phyloP scores from a whole-genome alignment of 108 stramenopile genomes.

The Nitzschia sp. region DNA sequence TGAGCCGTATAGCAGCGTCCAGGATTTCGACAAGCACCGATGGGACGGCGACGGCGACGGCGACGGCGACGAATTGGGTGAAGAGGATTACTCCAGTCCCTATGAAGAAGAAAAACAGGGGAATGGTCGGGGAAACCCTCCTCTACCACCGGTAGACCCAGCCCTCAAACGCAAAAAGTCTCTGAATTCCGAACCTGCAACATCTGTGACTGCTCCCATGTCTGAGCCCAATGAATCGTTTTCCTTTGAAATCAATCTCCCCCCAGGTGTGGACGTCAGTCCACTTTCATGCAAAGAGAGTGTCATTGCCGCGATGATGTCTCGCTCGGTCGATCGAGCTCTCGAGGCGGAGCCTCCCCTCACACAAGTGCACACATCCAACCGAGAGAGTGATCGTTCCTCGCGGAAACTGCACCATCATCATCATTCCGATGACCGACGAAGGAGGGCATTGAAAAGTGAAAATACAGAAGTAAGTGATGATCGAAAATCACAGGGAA shows the following conservation, averaged over 20 bases:
- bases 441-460: neutral
- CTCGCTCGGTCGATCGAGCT: conserved; percentile 12
- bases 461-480: neutral
- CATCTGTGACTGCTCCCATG: conserved; percentile 9
- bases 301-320: conserved; percentile 20
- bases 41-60: conserved; percentile 1
- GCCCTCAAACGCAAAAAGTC: conserved; percentile 9
- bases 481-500: conserved; percentile 1
- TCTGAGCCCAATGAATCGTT: conserved; percentile 15
- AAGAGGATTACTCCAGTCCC: neutral
- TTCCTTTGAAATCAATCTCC: conserved; percentile 24
- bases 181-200: conserved; percentile 7
- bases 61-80: neutral
- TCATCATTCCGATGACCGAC: neutral
- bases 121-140: neutral
- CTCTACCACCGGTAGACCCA: neutral
- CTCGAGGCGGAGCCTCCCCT: conserved; percentile 5
- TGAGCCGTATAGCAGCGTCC: conserved; percentile 14
- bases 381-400: no score
- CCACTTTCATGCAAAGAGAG: conserved; percentile 25
- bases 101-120: neutral
- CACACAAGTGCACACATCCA: neutral
- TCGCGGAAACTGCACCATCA: neutral
- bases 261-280: conserved; percentile 20
- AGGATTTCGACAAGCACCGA: neutral